Evolutionary conservation across 371 early-diverging fungal species (phyloP), one percentile per base, ranked within the genome.

Genomic region (Mortierella sp.): DNA sequence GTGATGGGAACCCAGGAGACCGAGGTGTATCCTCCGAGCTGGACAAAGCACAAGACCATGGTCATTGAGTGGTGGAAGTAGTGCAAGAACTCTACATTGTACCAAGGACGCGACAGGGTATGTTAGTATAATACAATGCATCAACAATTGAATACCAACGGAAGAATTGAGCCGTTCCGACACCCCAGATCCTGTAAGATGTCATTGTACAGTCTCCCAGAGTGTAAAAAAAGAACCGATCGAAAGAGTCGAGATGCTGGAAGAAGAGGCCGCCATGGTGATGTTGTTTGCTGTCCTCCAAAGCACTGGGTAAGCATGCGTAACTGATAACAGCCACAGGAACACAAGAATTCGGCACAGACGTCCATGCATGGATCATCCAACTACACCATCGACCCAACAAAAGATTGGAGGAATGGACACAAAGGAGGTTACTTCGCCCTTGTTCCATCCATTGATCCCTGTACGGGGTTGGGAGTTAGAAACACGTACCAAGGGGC

Each of bases 11-110:
- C 92, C 92, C 92, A 93, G 1, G 88, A 87, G 78, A 95, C 92
- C 37, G 95, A 85, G 29, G 94, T 91, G 37, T 85, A 80, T 8
- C 95, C 96, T 39, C 85, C 84, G 27, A 96, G 84, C 78, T 95
- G 92, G 60, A 89, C 85, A 71, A 83, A 95, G 84, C 94, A 94
- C 41, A 96, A 90, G 48, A 92, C 86, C 92, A 93, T 91, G 51
- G 96, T 96, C 83, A 94, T 83, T 58, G 92, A 89, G 78, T 96
- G 95, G 71, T 95, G 96, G 84, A 90, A 95, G 80, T 92, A 92
- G 77, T 95, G 95, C 68, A 94, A 82, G 86, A 95, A 92, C 82
- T 90, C 92, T 83, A 70, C 40, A 40, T n/a, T 31, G 28, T 17
- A 13, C n/a, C 43, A 19, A 19, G 27, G 28, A 49, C 5, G 28